phyloP scores from a whole-genome alignment of 331 rosid genomes.

The Phaseolus coccineus region DNA sequence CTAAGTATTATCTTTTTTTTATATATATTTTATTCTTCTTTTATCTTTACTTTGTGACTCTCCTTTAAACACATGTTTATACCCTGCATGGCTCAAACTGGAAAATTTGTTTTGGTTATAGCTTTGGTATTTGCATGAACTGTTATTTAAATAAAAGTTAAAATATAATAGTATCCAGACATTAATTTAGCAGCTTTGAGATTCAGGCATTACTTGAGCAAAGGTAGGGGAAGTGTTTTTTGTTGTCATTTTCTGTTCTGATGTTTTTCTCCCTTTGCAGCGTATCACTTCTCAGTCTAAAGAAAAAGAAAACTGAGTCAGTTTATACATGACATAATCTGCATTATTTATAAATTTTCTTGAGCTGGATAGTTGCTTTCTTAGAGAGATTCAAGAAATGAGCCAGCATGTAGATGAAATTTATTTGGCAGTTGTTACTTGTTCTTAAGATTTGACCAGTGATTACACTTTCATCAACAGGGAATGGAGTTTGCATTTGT shows the following conservation, averaged over 20 bases:
- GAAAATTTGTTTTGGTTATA: not conserved
- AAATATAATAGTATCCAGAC: not conserved
- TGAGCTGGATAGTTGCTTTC: no score
- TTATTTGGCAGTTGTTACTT: constrained; percentile 11
- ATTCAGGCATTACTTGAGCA: not conserved
- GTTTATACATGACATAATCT: no score
- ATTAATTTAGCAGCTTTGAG: not conserved
- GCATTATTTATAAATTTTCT: no score
- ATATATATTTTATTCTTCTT: not conserved
- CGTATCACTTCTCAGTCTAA: not conserved
- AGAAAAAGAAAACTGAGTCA: not conserved
- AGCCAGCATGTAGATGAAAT: not conserved
- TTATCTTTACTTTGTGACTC: not conserved
- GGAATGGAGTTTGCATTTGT: not conserved
- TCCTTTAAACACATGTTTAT: not conserved
- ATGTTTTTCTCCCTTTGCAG: not conserved
- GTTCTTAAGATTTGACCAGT: not conserved
- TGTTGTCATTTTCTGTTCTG: not conserved
- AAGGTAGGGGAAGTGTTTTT: not conserved
- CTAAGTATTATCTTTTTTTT: not conserved
- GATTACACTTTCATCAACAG: not conserved
- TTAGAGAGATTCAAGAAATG: no score
- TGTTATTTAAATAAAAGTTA: not conserved
- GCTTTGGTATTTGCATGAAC: not conserved
- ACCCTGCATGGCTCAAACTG: not conserved